Conservation (phyloP, 768 basidiomycete genomes). For the Kwoniella dejecticola region DNA sequence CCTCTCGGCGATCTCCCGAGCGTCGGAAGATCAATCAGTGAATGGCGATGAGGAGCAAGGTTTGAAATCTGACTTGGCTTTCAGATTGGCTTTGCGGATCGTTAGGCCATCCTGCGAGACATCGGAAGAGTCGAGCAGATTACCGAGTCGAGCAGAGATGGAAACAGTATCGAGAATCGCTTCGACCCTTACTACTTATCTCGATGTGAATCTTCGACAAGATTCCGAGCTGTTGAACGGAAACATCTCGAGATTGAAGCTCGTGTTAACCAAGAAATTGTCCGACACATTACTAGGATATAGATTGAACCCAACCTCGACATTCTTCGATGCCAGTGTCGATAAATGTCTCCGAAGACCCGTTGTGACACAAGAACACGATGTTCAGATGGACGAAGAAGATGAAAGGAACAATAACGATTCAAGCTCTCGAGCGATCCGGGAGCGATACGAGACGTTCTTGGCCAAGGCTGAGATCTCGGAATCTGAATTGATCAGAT, state of each 20-base stretch:
- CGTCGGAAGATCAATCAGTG: neutral
- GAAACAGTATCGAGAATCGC: constrained; percentile 1
- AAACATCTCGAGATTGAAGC: constrained; percentile 3
- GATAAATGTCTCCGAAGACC: constrained; percentile 9
- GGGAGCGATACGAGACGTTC: constrained; percentile 13
- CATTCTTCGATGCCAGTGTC: constrained; percentile 16
- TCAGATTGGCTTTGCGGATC: constrained; percentile 24
- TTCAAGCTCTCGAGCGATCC: neutral
- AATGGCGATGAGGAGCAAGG: neutral
- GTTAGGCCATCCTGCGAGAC: constrained; percentile 1
- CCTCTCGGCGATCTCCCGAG: neutral
- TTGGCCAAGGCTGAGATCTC: neutral
- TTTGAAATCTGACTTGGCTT: constrained; percentile 30
- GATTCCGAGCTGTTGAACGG: constrained; percentile 14
- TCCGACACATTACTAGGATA: constrained; percentile 19
- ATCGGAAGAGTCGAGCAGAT: neutral
- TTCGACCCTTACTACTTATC: constrained; percentile 6
- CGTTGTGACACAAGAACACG: neutral
- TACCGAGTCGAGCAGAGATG: constrained; percentile 6
- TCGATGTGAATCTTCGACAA: constrained; percentile 7
- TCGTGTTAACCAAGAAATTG: constrained; percentile 5
- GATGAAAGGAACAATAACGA: neutral
- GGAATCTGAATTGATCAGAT: constrained; percentile 17
- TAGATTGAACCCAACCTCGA: constrained; percentile 22
- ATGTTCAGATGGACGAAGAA: neutral